These are phyloP conservation scores for Calocybe cyanea DNA, from an alignment of 768 basidiomycete genomes.

Conservation along the genomic window DNA sequence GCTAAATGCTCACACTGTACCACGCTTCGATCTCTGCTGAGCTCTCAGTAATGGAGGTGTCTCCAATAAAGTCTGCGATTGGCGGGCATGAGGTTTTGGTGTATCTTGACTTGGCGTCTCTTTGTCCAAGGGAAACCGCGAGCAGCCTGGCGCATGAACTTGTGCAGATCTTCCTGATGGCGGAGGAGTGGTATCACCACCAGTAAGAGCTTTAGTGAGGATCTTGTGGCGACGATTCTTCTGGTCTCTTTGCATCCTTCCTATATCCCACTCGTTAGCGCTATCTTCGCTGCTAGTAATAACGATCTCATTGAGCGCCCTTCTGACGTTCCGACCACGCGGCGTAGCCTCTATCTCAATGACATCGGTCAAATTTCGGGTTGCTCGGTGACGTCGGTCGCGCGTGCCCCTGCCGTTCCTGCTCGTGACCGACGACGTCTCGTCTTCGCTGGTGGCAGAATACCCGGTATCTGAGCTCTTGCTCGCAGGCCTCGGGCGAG, in stretches of 20 bases:
- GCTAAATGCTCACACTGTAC: neutral
- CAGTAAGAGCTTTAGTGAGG: neutral
- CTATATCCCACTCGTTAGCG: conserved; percentile 8
- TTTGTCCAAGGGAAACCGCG: neutral
- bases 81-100: conserved; percentile 7
- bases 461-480: conserved; percentile 15
- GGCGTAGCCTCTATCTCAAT: too few species aligned
- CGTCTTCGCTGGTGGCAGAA: neutral
- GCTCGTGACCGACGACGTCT: neutral
- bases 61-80: neutral
- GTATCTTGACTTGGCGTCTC: conserved; percentile 3
- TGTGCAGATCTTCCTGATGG: conserved; percentile 5
- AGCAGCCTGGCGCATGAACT: neutral
- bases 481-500: conserved; percentile 23
- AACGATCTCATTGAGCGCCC: neutral
- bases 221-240: conserved; percentile 4
- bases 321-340: neutral
- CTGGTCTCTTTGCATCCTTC: conserved; percentile 7
- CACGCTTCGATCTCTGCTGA: conserved; percentile 1
- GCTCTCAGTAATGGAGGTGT: conserved; percentile 8
- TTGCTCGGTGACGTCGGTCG: conserved; percentile 5
- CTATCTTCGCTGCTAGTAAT: conserved; percentile 10
- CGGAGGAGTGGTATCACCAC: conserved; percentile 1
- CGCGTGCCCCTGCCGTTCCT: neutral
- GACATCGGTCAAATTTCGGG: too few species aligned